Conservation (phyloP, 257 asterid genomes). For the Forsythia suspensa region DNA sequence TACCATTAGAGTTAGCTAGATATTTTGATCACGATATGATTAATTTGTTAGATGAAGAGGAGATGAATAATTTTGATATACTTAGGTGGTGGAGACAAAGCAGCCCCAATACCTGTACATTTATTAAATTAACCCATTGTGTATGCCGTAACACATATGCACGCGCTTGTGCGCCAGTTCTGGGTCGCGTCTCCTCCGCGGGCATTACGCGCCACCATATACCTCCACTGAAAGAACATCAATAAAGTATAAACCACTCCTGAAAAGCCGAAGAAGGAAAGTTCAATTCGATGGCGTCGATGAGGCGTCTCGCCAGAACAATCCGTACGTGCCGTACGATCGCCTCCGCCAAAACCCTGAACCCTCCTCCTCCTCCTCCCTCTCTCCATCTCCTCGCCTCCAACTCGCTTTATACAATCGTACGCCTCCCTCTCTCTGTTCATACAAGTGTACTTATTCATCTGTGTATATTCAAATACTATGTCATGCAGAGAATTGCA, state of each 20-base stretch:
- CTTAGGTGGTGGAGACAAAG: too few relatives aligned
- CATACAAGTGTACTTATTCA: background rate
- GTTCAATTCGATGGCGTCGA: slow-evolving; percentile 40
- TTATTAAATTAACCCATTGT: too few relatives aligned
- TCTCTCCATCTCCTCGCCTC: slow-evolving; percentile 27
- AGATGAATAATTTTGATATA: too few relatives aligned
- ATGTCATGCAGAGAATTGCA: background rate
- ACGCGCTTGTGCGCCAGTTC: background rate
- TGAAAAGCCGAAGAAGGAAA: background rate
- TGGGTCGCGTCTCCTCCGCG: background rate
- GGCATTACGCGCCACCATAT: slow-evolving; percentile 30
- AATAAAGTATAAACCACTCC: background rate
- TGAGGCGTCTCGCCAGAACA: slow-evolving; percentile 49
- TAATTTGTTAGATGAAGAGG: too few relatives aligned
- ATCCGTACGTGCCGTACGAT: slow-evolving; percentile 41
- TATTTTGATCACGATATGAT: too few relatives aligned
- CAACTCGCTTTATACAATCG: slow-evolving; percentile 34
- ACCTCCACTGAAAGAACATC: slow-evolving; percentile 4
- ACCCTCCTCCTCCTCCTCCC: slow-evolving; percentile 38
- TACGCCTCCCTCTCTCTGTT: slow-evolving; percentile 27
- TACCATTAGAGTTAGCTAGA: too few relatives aligned
- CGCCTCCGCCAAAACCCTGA: slow-evolving; percentile 45
- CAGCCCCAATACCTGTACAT: too few relatives aligned
- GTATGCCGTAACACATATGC: background rate
- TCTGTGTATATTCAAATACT: background rate